Conservation (phyloP, 306 rosid species). For the Boehmeria nivea region DNA sequence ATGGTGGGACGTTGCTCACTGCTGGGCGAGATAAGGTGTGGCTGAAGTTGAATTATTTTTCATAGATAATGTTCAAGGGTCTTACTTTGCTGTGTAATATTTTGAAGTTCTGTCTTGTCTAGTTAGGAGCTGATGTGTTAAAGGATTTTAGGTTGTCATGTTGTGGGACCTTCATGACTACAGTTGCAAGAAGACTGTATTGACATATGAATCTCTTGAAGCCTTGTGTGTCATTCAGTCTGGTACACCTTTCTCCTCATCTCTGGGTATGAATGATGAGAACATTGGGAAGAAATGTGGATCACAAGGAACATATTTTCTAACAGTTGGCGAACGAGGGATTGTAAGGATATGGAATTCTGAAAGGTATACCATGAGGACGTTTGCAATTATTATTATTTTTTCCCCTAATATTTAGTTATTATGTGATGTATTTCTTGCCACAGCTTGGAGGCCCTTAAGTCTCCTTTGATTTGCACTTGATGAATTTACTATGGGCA, state of each 20-base stretch:
- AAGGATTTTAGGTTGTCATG: slow-evolving; percentile 67
- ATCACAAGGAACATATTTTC: slow-evolving; percentile 43
- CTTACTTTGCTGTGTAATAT: background rate
- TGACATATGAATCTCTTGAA: slow-evolving; percentile 87
- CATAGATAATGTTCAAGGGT: background rate
- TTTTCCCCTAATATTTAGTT: slow-evolving; percentile 6
- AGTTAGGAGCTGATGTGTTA: slow-evolving; percentile 12
- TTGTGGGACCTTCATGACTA: slow-evolving; percentile 85
- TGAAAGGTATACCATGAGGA: slow-evolving; percentile 52
- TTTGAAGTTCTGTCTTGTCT: slow-evolving; percentile 1
- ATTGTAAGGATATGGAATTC: slow-evolving; percentile 86
- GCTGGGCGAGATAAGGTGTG: slow-evolving; percentile 92
- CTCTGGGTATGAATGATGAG: slow-evolving; percentile 32
- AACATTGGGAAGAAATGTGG: slow-evolving; percentile 35
- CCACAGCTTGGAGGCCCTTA: background rate
- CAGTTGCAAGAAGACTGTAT: slow-evolving; percentile 69
- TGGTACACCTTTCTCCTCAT: slow-evolving; percentile 47
- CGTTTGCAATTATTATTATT: too few relatives aligned
- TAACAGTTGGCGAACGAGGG: slow-evolving; percentile 89
- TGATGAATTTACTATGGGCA: slow-evolving; percentile 5
- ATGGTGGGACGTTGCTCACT: slow-evolving; percentile 81
- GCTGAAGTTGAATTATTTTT: background rate
- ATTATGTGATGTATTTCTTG: background rate
- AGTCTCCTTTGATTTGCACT: background rate
- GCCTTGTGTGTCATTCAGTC: slow-evolving; percentile 59